Percentiles rank a stretch among this genome's conserved stretches.
Evolutionary conservation across 1,139 yeast species (phyloP).

Genomic region (Lodderomyces metapsilosis): DNA sequence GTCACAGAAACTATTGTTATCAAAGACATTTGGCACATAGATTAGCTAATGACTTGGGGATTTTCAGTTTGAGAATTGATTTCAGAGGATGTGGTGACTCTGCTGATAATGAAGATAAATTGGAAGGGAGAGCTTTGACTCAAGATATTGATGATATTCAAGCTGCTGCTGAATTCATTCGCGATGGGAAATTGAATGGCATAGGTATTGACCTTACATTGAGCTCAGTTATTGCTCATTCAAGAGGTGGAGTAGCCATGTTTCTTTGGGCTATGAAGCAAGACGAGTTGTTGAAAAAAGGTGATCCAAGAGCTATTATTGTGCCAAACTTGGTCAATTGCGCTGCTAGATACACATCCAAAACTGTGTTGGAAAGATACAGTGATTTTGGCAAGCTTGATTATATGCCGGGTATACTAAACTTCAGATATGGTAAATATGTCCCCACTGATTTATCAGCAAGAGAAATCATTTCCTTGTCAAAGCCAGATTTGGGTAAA

Average conservation of each 20-base stretch:
- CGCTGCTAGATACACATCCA: slow-evolving; percentile 57
- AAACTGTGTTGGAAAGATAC: slow-evolving; percentile 38
- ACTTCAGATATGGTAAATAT: slow-evolving; percentile 50
- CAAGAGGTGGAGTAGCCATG: slow-evolving; percentile 80
- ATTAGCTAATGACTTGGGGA: slow-evolving; percentile 59
- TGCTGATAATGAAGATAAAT: slow-evolving; percentile 45
- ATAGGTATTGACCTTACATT: slow-evolving; percentile 43
- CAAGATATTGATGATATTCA: slow-evolving; percentile 73
- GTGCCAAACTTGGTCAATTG: slow-evolving; percentile 73
- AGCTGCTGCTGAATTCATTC: slow-evolving; percentile 47
- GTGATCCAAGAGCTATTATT: slow-evolving; percentile 26
- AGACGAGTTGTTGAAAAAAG: slow-evolving; percentile 28
- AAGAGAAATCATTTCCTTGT: slow-evolving; percentile 56
- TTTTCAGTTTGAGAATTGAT: slow-evolving; percentile 71
- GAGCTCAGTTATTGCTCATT: slow-evolving; percentile 66
- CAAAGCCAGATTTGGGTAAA: slow-evolving; percentile 45
- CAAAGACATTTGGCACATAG: slow-evolving; percentile 61
- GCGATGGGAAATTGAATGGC: slow-evolving; percentile 33
- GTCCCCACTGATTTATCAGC: slow-evolving; percentile 39
- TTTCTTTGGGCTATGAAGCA: slow-evolving; percentile 64
- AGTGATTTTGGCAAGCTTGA: slow-evolving; percentile 19
- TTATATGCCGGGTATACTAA: slow-evolving; percentile 16
- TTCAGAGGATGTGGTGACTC: slow-evolving; percentile 86
- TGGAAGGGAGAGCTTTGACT: slow-evolving; percentile 52
- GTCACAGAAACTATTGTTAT: slow-evolving; percentile 80